phyloP scores from a whole-genome alignment of 2,329 filamentous ascomycete genomes.

The Cadophora gregata region DNA sequence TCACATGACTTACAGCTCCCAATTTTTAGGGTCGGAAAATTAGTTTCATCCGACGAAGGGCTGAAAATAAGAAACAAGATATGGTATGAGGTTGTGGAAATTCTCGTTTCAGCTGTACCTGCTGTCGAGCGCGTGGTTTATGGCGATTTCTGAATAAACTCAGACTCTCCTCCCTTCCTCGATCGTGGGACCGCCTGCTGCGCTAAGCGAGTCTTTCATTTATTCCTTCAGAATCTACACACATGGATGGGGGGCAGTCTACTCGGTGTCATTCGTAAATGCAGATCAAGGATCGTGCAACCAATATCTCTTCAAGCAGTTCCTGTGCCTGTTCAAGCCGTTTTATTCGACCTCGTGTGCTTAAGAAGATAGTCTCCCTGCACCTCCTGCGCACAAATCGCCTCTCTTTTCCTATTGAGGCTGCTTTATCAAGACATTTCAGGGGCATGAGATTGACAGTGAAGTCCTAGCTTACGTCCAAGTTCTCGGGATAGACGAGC shows the following conservation, averaged over 20 bases:
- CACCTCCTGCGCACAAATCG: not conserved
- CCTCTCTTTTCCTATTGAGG: not conserved
- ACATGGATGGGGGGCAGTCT: not conserved
- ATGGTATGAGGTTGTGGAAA: constrained; percentile 11
- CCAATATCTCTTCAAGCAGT: not conserved
- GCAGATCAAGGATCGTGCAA: not conserved
- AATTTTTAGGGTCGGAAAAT: not conserved
- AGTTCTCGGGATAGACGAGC: not conserved
- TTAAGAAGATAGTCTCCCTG: not conserved
- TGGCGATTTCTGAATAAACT: not conserved
- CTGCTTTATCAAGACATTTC: not conserved
- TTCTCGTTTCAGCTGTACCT: not conserved
- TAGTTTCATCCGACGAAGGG: constrained; percentile 17
- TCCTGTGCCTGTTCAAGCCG: not conserved
- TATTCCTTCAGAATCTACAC: not conserved
- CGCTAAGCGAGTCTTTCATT: not conserved
- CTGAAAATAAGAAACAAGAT: not conserved
- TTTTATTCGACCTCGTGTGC: not conserved
- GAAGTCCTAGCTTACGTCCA: not conserved
- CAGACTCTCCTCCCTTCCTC: not conserved
- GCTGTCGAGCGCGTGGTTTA: not conserved
- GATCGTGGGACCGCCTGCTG: not conserved
- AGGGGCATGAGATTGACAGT: not conserved
- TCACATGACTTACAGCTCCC: not conserved
- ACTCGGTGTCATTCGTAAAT: not conserved